Percentiles rank a stretch among this genome's conserved stretches.
phyloP scores from a whole-genome alignment of 768 basidiomycete species.

The Phlebiopsis gigantea region DNA sequence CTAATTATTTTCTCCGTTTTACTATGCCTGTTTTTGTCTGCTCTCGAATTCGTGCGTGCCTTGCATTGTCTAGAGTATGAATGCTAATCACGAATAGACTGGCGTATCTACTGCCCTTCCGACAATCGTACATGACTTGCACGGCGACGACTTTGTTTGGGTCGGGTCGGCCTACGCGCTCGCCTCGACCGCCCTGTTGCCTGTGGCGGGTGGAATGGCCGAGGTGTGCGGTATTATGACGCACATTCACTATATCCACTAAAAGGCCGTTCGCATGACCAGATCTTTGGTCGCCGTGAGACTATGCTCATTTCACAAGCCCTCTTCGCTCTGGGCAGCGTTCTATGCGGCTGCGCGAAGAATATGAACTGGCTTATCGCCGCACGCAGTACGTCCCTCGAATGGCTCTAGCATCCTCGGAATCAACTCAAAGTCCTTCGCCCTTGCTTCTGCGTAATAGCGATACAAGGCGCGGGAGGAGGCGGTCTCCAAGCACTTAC shows the following conservation, averaged over 20 bases:
- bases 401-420: background rate
- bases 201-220: constrained; percentile 7
- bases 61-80: background rate
- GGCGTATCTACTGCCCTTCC: constrained; percentile 7
- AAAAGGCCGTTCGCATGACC: too few species aligned
- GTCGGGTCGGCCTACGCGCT: constrained; percentile 10
- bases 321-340: constrained; percentile 11
- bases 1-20: constrained; percentile 5
- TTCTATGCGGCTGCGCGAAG: constrained; percentile 8
- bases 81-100: background rate
- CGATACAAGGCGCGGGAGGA: constrained; percentile 14
- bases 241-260: background rate
- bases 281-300: constrained; percentile 15
- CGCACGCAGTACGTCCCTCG: constrained; percentile 7
- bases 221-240: background rate
- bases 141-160: constrained; percentile 9
- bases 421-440: background rate
- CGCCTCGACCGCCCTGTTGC: constrained; percentile 6
- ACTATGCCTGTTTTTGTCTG: constrained; percentile 6
- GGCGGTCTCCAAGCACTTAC: constrained; percentile 7
- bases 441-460: background rate
- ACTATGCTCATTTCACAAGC: background rate
- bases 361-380: constrained; percentile 12
- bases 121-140: constrained; percentile 7
- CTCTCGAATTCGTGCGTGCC: constrained; percentile 7